Conservation (phyloP, 23 red algal genomes). For the Cyanidiococcus yangmingshanensis region DNA sequence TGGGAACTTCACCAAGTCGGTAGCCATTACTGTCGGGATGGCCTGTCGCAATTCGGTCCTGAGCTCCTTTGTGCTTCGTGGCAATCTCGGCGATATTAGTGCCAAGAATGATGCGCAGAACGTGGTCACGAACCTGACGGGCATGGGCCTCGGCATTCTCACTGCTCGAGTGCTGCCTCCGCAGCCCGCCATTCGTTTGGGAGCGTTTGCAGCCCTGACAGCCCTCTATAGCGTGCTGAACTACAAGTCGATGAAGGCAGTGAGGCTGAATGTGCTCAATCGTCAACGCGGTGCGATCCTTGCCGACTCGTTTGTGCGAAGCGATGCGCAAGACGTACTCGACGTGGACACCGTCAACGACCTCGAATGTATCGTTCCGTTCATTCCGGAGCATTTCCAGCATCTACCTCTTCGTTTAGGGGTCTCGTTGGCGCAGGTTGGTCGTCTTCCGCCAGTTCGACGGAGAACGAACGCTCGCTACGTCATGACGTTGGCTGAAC, state of each 20-base stretch:
- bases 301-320: slow-evolving; percentile 14
- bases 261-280: slow-evolving; percentile 22
- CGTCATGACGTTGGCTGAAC: not conserved
- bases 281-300: slow-evolving; percentile 23
- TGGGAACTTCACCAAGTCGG: slow-evolving; percentile 61
- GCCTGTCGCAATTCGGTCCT: slow-evolving; percentile 32
- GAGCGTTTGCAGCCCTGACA: slow-evolving; percentile 27
- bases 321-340: not conserved
- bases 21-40: slow-evolving; percentile 34
- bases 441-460: not conserved
- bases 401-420: slow-evolving; percentile 4
- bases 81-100: slow-evolving; percentile 45
- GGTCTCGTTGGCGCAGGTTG: not conserved
- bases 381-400: slow-evolving; percentile 18
- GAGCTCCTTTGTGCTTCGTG: slow-evolving; percentile 28
- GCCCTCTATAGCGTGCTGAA: slow-evolving; percentile 34
- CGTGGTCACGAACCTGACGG: slow-evolving; percentile 32
- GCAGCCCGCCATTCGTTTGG: not conserved
- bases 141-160: slow-evolving; percentile 31
- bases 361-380: slow-evolving; percentile 23
- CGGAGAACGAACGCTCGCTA: slow-evolving; percentile 15
- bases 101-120: slow-evolving; percentile 46
- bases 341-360: not conserved
- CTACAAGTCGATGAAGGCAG: slow-evolving; percentile 34
- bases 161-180: slow-evolving; percentile 1